Conservation (phyloP, 208 protist species). For the Trypanosoma rangeli region DNA sequence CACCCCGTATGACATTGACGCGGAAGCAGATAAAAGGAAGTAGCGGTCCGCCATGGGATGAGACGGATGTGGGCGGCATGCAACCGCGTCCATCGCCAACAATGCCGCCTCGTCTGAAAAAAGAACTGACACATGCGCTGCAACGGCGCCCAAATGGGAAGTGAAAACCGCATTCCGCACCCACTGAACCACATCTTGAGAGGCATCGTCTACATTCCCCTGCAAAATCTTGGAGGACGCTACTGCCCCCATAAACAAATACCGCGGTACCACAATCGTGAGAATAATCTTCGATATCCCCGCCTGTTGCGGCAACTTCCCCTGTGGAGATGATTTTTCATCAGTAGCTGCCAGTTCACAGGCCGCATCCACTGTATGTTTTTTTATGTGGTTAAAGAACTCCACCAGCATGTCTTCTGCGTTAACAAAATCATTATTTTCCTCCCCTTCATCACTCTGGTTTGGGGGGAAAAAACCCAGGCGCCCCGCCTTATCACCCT, state of each 20-base stretch:
- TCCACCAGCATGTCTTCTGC: slow-evolving; percentile 74
- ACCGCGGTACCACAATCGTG: slow-evolving; percentile 76
- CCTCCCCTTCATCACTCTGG: slow-evolving; percentile 20
- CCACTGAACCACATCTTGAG: slow-evolving; percentile 40
- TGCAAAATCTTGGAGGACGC: not conserved
- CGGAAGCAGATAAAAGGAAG: slow-evolving; percentile 41
- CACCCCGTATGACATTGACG: not conserved
- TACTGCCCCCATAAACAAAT: slow-evolving; percentile 53
- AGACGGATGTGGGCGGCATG: slow-evolving; percentile 25
- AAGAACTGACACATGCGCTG: slow-evolving; percentile 43
- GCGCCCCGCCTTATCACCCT: slow-evolving; percentile 3
- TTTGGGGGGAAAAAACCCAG: slow-evolving; percentile 44
- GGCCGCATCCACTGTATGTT: slow-evolving; percentile 69
- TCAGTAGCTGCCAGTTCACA: slow-evolving; percentile 50
- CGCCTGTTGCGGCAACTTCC: slow-evolving; percentile 10
- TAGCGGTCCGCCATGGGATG: slow-evolving; percentile 31
- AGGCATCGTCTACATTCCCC: not conserved
- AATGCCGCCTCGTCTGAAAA: slow-evolving; percentile 80
- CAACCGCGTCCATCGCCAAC: slow-evolving; percentile 45
- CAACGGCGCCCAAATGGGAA: slow-evolving; percentile 61
- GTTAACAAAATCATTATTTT: slow-evolving; percentile 39
- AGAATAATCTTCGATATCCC: slow-evolving; percentile 42
- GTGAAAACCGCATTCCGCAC: slow-evolving; percentile 60
- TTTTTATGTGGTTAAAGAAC: slow-evolving; percentile 86
- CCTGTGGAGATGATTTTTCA: slow-evolving; percentile 6